These are phyloP conservation scores for Cladosporium sp. DNA, from an alignment of 2,329 filamentous ascomycete genomes.

Conservation along the genomic window DNA sequence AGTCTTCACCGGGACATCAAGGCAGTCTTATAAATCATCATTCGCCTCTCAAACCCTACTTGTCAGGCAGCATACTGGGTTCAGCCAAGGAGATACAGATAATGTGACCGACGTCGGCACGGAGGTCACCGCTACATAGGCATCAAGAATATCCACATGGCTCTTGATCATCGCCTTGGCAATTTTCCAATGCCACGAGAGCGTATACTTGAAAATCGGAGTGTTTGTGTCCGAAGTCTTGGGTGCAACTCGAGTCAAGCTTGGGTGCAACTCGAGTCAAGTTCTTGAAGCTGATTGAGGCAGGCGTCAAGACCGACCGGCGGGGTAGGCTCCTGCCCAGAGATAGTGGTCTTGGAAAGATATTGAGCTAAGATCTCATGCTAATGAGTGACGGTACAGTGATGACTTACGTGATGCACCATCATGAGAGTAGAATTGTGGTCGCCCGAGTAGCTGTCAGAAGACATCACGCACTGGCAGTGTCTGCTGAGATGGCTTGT, in stretches of 20 bases:
- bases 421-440: too few relatives aligned
- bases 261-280: neutral
- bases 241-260: neutral
- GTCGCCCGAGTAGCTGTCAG: too few relatives aligned
- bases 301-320: constrained; percentile 5
- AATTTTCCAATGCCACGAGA: neutral
- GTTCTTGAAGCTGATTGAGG: neutral
- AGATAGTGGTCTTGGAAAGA: constrained; percentile 7
- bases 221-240: neutral
- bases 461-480: too few relatives aligned
- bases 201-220: neutral
- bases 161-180: neutral
- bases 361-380: neutral
- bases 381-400: neutral
- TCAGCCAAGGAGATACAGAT: neutral
- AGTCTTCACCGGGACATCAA: too few relatives aligned
- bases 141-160: neutral
- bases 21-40: too few relatives aligned
- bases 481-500: too few relatives aligned
- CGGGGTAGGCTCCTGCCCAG: neutral
- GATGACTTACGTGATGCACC: neutral
- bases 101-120: constrained; percentile 2
- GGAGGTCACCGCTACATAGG: neutral
- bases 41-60: neutral
- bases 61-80: too few relatives aligned